Evolutionary conservation across 2,329 filamentous ascomycete species (phyloP), one percentile per base, ranked within the genome.

Genomic region (Blastomyces emzantsi): DNA sequence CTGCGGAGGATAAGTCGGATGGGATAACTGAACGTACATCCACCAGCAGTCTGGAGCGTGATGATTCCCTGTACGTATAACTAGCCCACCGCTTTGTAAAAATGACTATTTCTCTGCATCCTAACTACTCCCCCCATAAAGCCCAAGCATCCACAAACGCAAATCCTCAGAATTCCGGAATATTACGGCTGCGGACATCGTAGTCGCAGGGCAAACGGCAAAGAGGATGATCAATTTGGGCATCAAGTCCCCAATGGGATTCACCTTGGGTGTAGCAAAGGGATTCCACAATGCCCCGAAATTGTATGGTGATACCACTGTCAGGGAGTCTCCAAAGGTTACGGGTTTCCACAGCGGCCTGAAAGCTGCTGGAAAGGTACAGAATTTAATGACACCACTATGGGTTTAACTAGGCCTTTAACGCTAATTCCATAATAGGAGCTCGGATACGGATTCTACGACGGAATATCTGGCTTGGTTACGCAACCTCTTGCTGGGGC

Each of bases 221-320:
- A 83, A 85, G 28, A 84, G 86, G n/a, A 87, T 94, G 58, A 85
- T 92, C 5, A 83, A 83, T 13, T 87, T 89, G n/a, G 85, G 89
- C 5, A 80, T 93, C 64, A 90, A 89, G 69, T 87, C 88, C 1
- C 92, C 92, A 0, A 88, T 94, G 82, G 90, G 96, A 73, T 88
- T 96, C 67, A 90, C 90, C 51, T 77, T 96, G 52, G 89, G 89
- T 0, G 77, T 96, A 47, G 89, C 92, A 0, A 89, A 89, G 73
- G 92, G 92, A 0, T 95, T 96, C 73, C 88, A 93, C 72, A 96
- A 96, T 69, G 88, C 90, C 6, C 92, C 92, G 0, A 87, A 85
- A 68, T 79, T 96, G 0, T 96, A 96, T 72, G 89, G 92, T 52
- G 92, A 96, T 70, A 86, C 90, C 1, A 92, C 87, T 0, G 86